A percentile compares a stretch with the other conserved stretches of the same genome.
phyloP scores from a whole-genome alignment of 441 rosid genomes.

The Populus hybrid region DNA sequence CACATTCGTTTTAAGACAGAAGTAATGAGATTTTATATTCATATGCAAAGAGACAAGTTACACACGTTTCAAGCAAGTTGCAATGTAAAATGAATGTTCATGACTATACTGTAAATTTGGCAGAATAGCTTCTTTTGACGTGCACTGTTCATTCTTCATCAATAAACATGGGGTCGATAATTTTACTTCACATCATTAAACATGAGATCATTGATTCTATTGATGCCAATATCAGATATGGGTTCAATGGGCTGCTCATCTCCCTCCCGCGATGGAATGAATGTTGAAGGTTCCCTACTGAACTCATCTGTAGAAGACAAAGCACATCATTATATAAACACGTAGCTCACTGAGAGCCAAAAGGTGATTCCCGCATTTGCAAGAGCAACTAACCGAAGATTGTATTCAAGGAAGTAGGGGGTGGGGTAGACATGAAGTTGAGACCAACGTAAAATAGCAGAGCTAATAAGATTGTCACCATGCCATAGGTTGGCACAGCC shows the following conservation, averaged over 20 bases:
- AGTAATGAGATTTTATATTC: no score
- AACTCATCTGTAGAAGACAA: conserved; percentile 51
- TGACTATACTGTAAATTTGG: no score
- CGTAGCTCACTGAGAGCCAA: not conserved
- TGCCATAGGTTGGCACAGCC: conserved; percentile 63
- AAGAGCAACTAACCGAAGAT: conserved; percentile 49
- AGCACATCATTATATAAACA: not conserved
- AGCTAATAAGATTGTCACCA: conserved; percentile 49
- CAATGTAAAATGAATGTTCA: no score
- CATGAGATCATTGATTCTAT: conserved; percentile 38
- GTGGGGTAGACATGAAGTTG: conserved; percentile 72
- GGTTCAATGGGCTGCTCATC: conserved; percentile 59
- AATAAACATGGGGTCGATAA: not conserved
- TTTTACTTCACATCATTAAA: conserved; percentile 26
- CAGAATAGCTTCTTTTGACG: not conserved
- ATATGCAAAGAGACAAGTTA: no score
- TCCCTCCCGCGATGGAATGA: conserved; percentile 21
- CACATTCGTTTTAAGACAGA: not conserved
- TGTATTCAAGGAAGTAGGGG: conserved; percentile 54
- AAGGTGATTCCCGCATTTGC: not conserved
- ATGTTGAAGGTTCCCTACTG: conserved; percentile 47
- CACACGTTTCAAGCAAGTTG: no score
- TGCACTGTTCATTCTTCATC: not conserved
- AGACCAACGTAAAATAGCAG: conserved; percentile 67
- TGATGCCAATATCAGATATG: conserved; percentile 48